Percentiles rank a stretch among this genome's conserved stretches.
These are phyloP conservation scores for Schwanniomyces vanrijiae DNA, from an alignment of 805 yeast species.

Conservation along the genomic window DNA sequence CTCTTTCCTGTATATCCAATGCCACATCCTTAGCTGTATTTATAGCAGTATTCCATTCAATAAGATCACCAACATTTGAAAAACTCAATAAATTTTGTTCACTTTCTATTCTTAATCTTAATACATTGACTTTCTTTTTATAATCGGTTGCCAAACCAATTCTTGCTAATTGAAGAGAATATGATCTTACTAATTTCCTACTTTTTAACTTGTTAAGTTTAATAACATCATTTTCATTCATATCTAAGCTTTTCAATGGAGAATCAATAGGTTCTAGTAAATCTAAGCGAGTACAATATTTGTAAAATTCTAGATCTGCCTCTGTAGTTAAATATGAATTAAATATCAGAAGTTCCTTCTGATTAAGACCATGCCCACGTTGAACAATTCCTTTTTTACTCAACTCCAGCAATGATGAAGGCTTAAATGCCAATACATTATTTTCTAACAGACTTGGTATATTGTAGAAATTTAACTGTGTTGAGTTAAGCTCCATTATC, in stretches of 20 bases:
- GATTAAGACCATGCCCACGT: conserved; percentile 4
- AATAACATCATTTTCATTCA: not conserved
- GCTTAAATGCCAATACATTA: conserved; percentile 21
- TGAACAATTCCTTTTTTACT: conserved; percentile 1
- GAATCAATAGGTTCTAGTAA: conserved; percentile 8
- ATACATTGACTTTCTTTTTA: conserved; percentile 62
- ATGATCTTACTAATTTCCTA: conserved; percentile 54
- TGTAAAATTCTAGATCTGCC: conserved; percentile 27
- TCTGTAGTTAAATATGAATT: conserved; percentile 23
- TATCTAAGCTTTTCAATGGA: not conserved
- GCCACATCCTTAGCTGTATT: conserved; percentile 78
- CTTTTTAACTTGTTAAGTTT: conserved; percentile 6
- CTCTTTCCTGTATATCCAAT: conserved; percentile 70
- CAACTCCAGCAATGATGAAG: conserved; percentile 3
- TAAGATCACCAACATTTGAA: conserved; percentile 59
- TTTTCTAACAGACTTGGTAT: conserved; percentile 33
- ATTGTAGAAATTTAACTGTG: conserved; percentile 73
- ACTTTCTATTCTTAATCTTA: conserved; percentile 77
- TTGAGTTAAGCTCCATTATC: conserved; percentile 77
- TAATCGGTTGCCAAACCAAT: conserved; percentile 87
- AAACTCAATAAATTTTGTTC: conserved; percentile 78
- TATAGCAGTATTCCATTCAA: conserved; percentile 75
- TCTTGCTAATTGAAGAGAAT: conserved; percentile 79
- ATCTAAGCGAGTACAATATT: conserved; percentile 21
- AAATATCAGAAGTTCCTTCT: conserved; percentile 1